Conservation (phyloP, 768 basidiomycete species). For the Pisolithus albus region DNA sequence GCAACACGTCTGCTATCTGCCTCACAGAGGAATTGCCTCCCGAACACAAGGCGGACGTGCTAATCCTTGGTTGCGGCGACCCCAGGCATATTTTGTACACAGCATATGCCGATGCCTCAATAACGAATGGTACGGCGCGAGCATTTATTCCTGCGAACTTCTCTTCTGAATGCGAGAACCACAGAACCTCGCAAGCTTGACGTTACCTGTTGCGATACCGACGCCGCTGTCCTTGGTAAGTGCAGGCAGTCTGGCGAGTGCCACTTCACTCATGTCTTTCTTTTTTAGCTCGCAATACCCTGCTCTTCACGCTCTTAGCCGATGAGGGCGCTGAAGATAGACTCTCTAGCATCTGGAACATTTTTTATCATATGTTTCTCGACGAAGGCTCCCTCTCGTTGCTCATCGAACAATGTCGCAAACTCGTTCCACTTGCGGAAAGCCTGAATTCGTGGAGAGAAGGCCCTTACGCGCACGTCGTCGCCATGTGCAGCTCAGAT, state of each 20-base stretch:
- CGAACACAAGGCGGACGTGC: slow-evolving; percentile 36
- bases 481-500: slow-evolving; percentile 17
- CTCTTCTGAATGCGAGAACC: not conserved
- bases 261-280: not conserved
- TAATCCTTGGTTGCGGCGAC: slow-evolving; percentile 49
- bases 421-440: slow-evolving; percentile 11
- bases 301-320: slow-evolving; percentile 23
- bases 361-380: slow-evolving; percentile 25
- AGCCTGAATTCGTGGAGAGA: slow-evolving; percentile 19
- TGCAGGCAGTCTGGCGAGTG: not conserved
- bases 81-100: slow-evolving; percentile 43
- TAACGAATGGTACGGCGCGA: not conserved
- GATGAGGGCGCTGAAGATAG: slow-evolving; percentile 15
- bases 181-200: slow-evolving; percentile 21
- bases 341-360: slow-evolving; percentile 22
- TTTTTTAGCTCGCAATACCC: slow-evolving; percentile 22
- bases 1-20: slow-evolving; percentile 45
- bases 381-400: slow-evolving; percentile 18
- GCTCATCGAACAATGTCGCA: slow-evolving; percentile 23
- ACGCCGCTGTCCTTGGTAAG: slow-evolving; percentile 25
- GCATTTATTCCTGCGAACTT: not conserved
- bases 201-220: slow-evolving; percentile 26
- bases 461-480: slow-evolving; percentile 22
- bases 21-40: slow-evolving; percentile 39
- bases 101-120: slow-evolving; percentile 11